Evolutionary conservation across 176 grass and related monocot genomes (phyloP).

Genomic region (Oryza australiensis): DNA sequence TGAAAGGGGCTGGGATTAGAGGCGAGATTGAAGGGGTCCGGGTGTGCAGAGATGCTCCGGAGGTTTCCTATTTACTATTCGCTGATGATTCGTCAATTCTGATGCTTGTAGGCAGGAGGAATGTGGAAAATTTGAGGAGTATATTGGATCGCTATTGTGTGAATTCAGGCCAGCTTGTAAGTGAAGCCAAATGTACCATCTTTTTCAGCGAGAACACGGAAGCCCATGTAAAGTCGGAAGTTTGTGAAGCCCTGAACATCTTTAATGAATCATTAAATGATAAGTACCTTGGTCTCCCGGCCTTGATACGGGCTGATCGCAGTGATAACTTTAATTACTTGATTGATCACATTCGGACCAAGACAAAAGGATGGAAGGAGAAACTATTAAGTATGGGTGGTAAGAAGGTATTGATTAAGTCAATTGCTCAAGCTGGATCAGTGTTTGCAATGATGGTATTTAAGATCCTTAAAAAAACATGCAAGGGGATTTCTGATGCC

Average conservation of each 20-base stretch:
- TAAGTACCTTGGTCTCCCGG: neutral
- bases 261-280: neutral
- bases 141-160: too few species aligned
- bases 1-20: too few species aligned
- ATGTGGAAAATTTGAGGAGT: too few species aligned
- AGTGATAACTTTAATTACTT: neutral
- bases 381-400: neutral
- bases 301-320: neutral
- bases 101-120: neutral
- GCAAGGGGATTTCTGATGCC: too few species aligned
- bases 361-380: neutral
- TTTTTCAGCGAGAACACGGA: neutral
- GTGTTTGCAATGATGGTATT: neutral
- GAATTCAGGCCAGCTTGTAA: neutral
- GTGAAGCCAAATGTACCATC: neutral
- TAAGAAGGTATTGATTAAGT: neutral
- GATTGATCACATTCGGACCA: too few species aligned
- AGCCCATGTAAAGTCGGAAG: neutral
- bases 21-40: neutral
- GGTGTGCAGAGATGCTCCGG: neutral
- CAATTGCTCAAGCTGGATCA: too few species aligned
- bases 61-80: neutral
- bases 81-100: neutral
- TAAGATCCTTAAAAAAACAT: too few species aligned
- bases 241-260: neutral